A percentile compares a stretch with the other conserved stretches of the same genome.
Conservation (phyloP, 140 eudicot genomes). For the Anethum foeniculum region DNA sequence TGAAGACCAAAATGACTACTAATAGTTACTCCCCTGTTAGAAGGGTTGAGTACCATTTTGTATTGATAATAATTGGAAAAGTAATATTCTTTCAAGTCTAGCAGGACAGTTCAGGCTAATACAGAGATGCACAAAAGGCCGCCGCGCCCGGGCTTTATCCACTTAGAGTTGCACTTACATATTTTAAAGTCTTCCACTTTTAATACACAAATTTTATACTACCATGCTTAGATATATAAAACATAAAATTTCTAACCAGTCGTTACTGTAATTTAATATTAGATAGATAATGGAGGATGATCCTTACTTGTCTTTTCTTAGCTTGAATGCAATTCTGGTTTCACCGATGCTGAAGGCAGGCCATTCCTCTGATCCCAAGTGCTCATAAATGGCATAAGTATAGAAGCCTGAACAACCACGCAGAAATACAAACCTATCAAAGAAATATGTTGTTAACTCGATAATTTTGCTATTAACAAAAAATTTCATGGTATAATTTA, state of each 20-base stretch:
- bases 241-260: not conserved
- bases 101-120: not conserved
- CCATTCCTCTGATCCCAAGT: slow-evolving; percentile 57
- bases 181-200: not conserved
- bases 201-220: not conserved
- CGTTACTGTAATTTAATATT: not conserved
- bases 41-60: not conserved
- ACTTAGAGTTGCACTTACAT: not conserved
- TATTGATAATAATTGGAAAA: not conserved
- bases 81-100: not conserved
- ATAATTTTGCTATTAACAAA: not conserved
- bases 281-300: slow-evolving; percentile 6
- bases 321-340: slow-evolving; percentile 74
- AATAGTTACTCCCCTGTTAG: not conserved
- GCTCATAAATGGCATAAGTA: slow-evolving; percentile 69
- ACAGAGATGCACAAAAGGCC: no score
- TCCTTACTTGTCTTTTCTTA: slow-evolving; percentile 59
- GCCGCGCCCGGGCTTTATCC: not conserved
- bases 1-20: not conserved
- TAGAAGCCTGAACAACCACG: slow-evolving; percentile 77
- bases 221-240: not conserved
- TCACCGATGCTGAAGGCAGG: slow-evolving; percentile 66
- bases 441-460: slow-evolving; percentile 4
- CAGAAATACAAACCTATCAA: slow-evolving; percentile 60
- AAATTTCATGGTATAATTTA: not conserved